Evolutionary conservation across 495 filamentous ascomycete species (phyloP).

Genomic region (Alectoria sarmentosa): DNA sequence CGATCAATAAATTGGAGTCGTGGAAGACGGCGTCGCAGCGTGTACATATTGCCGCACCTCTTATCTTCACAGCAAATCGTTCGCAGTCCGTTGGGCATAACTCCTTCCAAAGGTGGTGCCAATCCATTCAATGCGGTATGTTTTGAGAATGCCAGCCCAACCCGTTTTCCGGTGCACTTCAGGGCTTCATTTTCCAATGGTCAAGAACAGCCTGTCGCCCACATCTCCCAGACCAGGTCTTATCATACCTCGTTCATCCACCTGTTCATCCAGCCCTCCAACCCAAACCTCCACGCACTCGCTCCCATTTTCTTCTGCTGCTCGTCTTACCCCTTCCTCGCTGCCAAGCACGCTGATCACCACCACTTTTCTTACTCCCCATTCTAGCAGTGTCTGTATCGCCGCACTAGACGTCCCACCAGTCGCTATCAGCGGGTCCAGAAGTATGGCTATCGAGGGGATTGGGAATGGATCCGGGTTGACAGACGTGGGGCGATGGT

Average conservation of each 20-base stretch:
- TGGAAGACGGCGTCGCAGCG: neutral
- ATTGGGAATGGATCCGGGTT: constrained; percentile 35
- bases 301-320: constrained; percentile 65
- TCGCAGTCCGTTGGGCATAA: neutral
- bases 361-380: constrained; percentile 77
- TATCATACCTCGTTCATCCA: constrained; percentile 79
- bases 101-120: neutral
- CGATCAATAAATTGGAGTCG: neutral
- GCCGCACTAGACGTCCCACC: constrained; percentile 85
- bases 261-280: constrained; percentile 65
- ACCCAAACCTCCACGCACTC: constrained; percentile 72
- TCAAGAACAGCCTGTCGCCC: constrained; percentile 87
- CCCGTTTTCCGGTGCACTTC: neutral
- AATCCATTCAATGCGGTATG: neutral
- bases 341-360: constrained; percentile 72
- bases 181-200: constrained; percentile 66
- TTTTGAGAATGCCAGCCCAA: neutral
- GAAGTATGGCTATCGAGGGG: constrained; percentile 64
- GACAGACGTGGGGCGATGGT: constrained; percentile 46
- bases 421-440: constrained; percentile 92
- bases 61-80: neutral
- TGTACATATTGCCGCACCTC: neutral
- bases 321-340: constrained; percentile 54
- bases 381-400: constrained; percentile 81
- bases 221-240: constrained; percentile 87